phyloP scores from a whole-genome alignment of 2,329 filamentous ascomycete species.

The Penicillium sclerotiorum region DNA sequence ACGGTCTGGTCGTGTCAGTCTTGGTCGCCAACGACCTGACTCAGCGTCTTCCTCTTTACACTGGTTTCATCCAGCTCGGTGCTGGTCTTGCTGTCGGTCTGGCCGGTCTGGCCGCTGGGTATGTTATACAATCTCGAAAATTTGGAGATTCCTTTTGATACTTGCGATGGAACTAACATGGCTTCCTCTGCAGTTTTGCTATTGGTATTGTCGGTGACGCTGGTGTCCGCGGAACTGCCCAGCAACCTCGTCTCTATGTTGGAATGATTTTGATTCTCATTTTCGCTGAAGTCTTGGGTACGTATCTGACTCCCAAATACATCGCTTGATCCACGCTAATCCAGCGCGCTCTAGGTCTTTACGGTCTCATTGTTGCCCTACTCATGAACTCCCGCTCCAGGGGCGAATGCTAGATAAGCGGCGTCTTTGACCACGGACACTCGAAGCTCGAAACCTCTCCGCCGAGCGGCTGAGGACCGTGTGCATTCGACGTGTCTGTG shows the following conservation, averaged over 20 bases:
- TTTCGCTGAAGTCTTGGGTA: slow-evolving; percentile 98
- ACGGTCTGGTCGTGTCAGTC: slow-evolving; percentile 85
- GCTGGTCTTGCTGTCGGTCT: slow-evolving; percentile 81
- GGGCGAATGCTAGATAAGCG: slow-evolving; percentile 58
- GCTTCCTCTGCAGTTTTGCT: slow-evolving; percentile 61
- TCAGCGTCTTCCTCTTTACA: slow-evolving; percentile 73
- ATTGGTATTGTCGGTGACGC: slow-evolving; percentile 76
- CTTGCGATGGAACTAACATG: no score
- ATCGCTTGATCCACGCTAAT: slow-evolving; percentile 6
- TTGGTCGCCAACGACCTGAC: slow-evolving; percentile 78
- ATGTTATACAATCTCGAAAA: slow-evolving; percentile 25
- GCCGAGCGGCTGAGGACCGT: neutral
- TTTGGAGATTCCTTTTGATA: neutral
- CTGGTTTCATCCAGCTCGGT: slow-evolving; percentile 82
- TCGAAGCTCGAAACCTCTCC: slow-evolving; percentile 8
- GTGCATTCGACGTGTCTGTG: slow-evolving; percentile 9
- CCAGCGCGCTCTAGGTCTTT: slow-evolving; percentile 71
- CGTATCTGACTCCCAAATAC: slow-evolving; percentile 35
- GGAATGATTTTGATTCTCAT: slow-evolving; percentile 99
- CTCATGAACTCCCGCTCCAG: slow-evolving; percentile 98
- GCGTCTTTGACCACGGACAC: slow-evolving; percentile 10
- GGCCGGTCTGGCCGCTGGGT: slow-evolving; percentile 76
- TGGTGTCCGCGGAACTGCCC: slow-evolving; percentile 55
- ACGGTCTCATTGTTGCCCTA: slow-evolving; percentile 96
- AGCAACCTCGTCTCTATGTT: slow-evolving; percentile 72